These are phyloP conservation scores for Goffeauzyma gilvescens DNA, from an alignment of 768 basidiomycete genomes.

Conservation along the genomic window DNA sequence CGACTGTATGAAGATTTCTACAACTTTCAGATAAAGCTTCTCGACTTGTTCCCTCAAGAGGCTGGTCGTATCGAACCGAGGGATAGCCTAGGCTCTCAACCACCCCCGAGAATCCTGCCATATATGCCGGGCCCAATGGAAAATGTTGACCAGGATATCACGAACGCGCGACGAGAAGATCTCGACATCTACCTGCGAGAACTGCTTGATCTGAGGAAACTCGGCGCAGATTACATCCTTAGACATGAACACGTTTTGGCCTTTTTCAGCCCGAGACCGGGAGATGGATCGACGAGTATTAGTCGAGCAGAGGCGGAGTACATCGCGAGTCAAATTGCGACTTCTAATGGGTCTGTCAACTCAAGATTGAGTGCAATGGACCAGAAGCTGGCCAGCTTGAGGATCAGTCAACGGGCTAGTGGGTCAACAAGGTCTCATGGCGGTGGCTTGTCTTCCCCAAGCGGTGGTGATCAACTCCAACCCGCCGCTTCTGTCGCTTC, in stretches of 20 bases:
- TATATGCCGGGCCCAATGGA: constrained; percentile 93
- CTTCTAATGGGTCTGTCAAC: no score
- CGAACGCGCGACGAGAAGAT: constrained; percentile 58
- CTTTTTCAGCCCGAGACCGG: constrained; percentile 68
- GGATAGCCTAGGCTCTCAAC: constrained; percentile 28
- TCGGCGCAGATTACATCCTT: constrained; percentile 56
- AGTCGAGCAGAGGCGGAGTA: constrained; percentile 36
- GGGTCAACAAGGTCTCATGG: no score
- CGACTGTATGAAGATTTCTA: constrained; percentile 96
- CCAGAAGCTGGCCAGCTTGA: no score
- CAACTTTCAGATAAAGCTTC: constrained; percentile 78
- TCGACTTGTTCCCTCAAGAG: constrained; percentile 73
- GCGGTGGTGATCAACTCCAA: no score
- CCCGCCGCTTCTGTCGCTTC: no score
- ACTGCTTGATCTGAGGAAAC: constrained; percentile 49
- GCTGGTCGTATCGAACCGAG: constrained; percentile 46
- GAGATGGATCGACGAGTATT: constrained; percentile 56
- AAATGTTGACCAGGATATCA: constrained; percentile 62
- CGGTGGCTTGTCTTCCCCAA: no score
- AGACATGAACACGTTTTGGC: constrained; percentile 59
- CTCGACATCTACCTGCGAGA: constrained; percentile 72
- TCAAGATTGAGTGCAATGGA: no score
- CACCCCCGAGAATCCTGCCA: constrained; percentile 77
- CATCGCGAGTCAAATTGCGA: constrained; percentile 6
- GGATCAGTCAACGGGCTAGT: no score